phyloP scores from a whole-genome alignment of 257 asterid species.

The Nicotiana benthamiana region DNA sequence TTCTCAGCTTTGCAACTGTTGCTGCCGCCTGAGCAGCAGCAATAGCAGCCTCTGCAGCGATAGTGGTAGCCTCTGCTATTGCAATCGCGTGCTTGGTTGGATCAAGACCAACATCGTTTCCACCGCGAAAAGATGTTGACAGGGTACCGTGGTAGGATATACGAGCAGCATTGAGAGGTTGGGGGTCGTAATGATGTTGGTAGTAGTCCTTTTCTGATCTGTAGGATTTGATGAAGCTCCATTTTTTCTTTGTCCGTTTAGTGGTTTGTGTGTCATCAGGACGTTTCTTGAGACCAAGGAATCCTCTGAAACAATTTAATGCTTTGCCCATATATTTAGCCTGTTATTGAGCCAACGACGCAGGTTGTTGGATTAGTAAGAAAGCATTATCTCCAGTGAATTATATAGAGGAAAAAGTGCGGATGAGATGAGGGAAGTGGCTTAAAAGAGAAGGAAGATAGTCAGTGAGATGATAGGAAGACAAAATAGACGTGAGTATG shows the following conservation, averaged over 20 bases:
- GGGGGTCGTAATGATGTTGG: no score
- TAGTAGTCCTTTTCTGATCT: background rate
- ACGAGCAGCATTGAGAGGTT: background rate
- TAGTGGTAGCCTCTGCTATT: constrained; percentile 61
- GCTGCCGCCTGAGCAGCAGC: constrained; percentile 77
- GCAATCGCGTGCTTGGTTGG: constrained; percentile 57
- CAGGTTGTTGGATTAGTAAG: background rate
- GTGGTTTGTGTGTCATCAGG: background rate
- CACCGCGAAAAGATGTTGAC: background rate
- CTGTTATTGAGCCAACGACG: no score
- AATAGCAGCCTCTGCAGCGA: constrained; percentile 71
- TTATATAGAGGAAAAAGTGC: background rate
- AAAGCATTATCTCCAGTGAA: background rate
- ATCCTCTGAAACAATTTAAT: constrained; percentile 66
- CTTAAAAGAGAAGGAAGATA: background rate
- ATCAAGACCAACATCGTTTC: constrained; percentile 5
- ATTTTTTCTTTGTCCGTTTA: constrained; percentile 49
- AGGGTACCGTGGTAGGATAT: background rate
- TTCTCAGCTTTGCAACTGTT: constrained; percentile 51
- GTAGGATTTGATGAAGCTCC: constrained; percentile 48
- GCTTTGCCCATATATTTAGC: constrained; percentile 64
- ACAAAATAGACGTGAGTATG: background rate
- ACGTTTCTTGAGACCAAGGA: constrained; percentile 54
- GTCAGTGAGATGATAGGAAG: background rate
- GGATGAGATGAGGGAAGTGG: no score